A percentile compares a stretch with the other conserved stretches of the same genome.
These are phyloP conservation scores for Paradendryphiella salina DNA, from an alignment of 2,329 filamentous ascomycete genomes.

Conservation along the genomic window DNA sequence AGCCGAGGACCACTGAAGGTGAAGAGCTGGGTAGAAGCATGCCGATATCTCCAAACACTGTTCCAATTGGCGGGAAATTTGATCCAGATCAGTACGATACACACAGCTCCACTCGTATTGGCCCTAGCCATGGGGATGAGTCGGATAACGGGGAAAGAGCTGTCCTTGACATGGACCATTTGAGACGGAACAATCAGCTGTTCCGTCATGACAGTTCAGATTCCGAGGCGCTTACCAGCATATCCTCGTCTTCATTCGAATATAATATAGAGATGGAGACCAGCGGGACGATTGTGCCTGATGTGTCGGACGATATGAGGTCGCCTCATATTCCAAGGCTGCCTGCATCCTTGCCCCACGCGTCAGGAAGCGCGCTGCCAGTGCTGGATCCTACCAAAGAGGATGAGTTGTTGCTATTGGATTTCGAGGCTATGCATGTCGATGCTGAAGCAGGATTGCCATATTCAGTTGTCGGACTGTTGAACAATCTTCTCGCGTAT, in stretches of 20 bases:
- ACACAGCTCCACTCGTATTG: constrained; percentile 20
- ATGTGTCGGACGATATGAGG: constrained; percentile 31
- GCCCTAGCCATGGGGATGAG: constrained; percentile 20
- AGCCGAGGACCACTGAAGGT: constrained; percentile 14
- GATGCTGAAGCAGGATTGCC: constrained; percentile 42
- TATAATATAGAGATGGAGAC: constrained; percentile 47
- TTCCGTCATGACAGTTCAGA: constrained; percentile 48
- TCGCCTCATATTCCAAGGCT: constrained; percentile 31
- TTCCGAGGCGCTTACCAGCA: constrained; percentile 44
- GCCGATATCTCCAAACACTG: constrained; percentile 35
- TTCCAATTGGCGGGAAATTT: constrained; percentile 23
- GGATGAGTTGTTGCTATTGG: constrained; percentile 40
- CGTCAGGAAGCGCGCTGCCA: constrained; percentile 33
- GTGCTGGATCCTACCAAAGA: constrained; percentile 32
- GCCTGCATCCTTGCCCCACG: constrained; percentile 19
- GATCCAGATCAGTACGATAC: constrained; percentile 8
- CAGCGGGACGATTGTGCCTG: constrained; percentile 49
- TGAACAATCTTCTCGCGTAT: constrained; percentile 49
- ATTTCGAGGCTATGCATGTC: constrained; percentile 43
- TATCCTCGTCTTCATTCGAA: constrained; percentile 33
- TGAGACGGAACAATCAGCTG: constrained; percentile 48
- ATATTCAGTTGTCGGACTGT: constrained; percentile 49
- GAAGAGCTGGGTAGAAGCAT: constrained; percentile 27
- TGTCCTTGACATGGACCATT: constrained; percentile 44
- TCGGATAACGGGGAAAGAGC: constrained; percentile 38